A percentile compares a stretch with the other conserved stretches of the same genome.
Evolutionary conservation across 345 rosid genomes (phyloP).

Genomic region (Conringia planisiliqua): DNA sequence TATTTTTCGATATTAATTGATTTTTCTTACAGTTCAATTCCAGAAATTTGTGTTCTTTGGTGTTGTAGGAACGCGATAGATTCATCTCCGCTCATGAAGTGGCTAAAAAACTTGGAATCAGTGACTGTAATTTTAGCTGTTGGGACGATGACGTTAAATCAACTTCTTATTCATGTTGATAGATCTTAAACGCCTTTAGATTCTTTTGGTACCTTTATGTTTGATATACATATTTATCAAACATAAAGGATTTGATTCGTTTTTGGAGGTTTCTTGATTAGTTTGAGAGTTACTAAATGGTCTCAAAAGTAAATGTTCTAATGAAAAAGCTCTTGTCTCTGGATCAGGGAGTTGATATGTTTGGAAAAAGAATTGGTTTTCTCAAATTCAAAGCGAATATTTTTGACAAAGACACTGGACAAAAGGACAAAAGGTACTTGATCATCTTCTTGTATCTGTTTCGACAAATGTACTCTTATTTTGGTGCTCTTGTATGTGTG

Average conservation of each 20-base stretch:
- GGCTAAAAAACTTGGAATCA: slow-evolving; percentile 73
- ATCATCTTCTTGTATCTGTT: slow-evolving; percentile 10
- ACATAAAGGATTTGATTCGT: no score
- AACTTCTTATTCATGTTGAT: slow-evolving; percentile 70
- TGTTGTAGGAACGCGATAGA: slow-evolving; percentile 57
- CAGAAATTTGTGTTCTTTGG: no score
- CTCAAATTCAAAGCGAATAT: slow-evolving; percentile 81
- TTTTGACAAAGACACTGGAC: slow-evolving; percentile 53
- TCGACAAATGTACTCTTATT: no score
- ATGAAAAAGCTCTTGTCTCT: not conserved
- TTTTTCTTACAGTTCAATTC: no score
- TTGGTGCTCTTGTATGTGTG: not conserved
- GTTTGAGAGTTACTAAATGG: no score
- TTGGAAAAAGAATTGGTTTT: slow-evolving; percentile 72
- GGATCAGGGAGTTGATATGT: slow-evolving; percentile 72
- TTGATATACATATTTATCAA: no score
- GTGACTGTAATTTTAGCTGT: slow-evolving; percentile 63
- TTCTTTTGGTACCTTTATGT: no score
- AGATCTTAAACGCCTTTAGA: not conserved
- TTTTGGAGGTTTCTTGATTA: not conserved
- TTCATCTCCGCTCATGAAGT: slow-evolving; percentile 65
- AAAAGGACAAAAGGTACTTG: slow-evolving; percentile 61
- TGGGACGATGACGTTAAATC: slow-evolving; percentile 48
- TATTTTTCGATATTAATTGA: no score
- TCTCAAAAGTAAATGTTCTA: no score